phyloP scores from a whole-genome alignment of 75 land plant species.

The Pinus taeda region DNA sequence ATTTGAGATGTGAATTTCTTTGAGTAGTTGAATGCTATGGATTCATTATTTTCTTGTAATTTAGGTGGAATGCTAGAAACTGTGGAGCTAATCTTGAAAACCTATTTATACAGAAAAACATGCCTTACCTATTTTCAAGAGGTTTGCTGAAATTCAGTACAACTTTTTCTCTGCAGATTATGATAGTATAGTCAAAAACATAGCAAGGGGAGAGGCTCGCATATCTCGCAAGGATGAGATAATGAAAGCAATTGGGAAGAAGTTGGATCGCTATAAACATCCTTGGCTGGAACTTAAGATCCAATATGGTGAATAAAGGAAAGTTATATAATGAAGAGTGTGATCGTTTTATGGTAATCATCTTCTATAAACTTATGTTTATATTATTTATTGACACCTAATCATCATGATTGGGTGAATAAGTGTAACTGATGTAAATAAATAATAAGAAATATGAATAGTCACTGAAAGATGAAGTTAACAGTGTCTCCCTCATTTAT shows the following conservation, averaged over 20 bases:
- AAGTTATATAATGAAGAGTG: constrained; percentile 99
- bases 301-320: constrained; percentile 97
- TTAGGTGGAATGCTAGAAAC: not conserved
- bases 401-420: no score
- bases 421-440: no score
- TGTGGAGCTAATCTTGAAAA: not conserved
- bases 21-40: not conserved
- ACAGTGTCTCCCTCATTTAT: no score
- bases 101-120: not conserved
- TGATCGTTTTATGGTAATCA: constrained; percentile 59
- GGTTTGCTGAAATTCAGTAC: not conserved
- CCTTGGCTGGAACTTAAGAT: constrained; percentile 96
- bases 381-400: no score
- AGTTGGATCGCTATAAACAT: constrained; percentile 91
- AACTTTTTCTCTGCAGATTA: constrained; percentile 51
- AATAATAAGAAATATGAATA: no score
- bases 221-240: constrained; percentile 97
- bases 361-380: not conserved
- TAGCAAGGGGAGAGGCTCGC: constrained; percentile 95
- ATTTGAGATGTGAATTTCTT: no score
- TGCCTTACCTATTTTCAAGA: not conserved
- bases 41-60: not conserved
- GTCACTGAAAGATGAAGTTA: no score
- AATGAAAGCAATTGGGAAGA: constrained; percentile 98
- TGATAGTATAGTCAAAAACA: constrained; percentile 91